A percentile compares a stretch with the other conserved stretches of the same genome.
phyloP scores from a whole-genome alignment of 2,329 filamentous ascomycete genomes.

The Madurella mycetomatis region DNA sequence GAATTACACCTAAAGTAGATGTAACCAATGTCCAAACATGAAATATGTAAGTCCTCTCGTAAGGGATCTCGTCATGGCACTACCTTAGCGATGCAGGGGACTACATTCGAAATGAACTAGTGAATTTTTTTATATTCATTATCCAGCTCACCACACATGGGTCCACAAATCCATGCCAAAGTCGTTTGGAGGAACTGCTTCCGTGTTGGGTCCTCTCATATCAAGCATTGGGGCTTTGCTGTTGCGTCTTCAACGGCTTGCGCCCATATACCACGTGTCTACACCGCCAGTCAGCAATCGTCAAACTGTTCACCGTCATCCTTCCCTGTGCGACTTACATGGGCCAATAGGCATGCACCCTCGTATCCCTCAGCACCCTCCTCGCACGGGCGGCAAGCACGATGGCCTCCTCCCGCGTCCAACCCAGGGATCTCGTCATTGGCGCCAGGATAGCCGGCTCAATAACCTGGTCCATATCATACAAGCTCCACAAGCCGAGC shows the following conservation, averaged over 20 bases:
- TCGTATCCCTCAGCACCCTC: conserved; percentile 11
- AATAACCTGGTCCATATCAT: conserved; percentile 24
- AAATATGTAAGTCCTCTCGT: too few relatives aligned
- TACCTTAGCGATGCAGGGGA: too few relatives aligned
- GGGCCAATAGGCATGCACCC: conserved; percentile 21
- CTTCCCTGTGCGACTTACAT: conserved; percentile 10
- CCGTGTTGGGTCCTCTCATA: too few relatives aligned
- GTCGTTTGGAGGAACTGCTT: too few relatives aligned
- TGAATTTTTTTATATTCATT: too few relatives aligned
- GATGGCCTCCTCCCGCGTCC: conserved; percentile 26
- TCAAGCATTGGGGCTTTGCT: too few relatives aligned
- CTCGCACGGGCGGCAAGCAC: conserved; percentile 22
- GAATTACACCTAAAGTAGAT: too few relatives aligned
- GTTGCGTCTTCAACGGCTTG: neutral
- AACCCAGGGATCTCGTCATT: conserved; percentile 28
- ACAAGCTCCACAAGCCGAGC: conserved; percentile 23
- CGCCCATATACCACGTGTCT: conserved; percentile 2
- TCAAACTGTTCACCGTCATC: neutral
- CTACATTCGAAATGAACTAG: too few relatives aligned
- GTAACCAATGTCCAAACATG: too few relatives aligned
- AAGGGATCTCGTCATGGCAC: too few relatives aligned
- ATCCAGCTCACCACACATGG: too few relatives aligned
- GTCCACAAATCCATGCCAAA: too few relatives aligned
- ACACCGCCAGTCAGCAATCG: neutral
- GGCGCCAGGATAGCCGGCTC: conserved; percentile 27